These are phyloP conservation scores for Phytophthora citrophthora DNA, from an alignment of 352 stramenopile genomes.

Conservation along the genomic window DNA sequence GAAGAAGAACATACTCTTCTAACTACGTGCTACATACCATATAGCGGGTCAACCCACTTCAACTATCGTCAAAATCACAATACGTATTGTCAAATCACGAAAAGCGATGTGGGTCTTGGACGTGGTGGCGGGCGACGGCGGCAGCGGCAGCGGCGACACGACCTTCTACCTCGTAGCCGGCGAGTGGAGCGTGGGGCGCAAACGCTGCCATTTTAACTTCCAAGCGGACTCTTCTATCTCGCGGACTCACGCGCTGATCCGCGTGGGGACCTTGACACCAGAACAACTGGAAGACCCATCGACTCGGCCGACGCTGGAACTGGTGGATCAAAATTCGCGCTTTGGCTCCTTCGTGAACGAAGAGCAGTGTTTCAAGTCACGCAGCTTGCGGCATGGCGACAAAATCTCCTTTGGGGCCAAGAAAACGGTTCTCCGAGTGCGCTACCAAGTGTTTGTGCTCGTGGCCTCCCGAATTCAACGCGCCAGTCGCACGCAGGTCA, in stretches of 20 bases:
- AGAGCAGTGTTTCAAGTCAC: constrained; percentile 59
- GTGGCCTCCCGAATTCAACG: constrained; percentile 78
- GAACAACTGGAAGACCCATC: constrained; percentile 66
- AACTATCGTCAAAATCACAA: background rate
- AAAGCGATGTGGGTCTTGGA: constrained; percentile 80
- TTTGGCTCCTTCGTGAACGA: constrained; percentile 91
- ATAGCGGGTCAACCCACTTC: background rate
- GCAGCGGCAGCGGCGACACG: constrained; percentile 41
- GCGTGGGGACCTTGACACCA: constrained; percentile 64
- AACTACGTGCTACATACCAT: no score
- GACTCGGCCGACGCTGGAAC: constrained; percentile 67
- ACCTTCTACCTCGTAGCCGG: constrained; percentile 85
- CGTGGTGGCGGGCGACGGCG: constrained; percentile 52
- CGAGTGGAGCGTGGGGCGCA: constrained; percentile 86
- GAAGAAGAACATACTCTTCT: no score
- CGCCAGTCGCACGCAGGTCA: constrained; percentile 60
- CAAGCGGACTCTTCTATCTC: constrained; percentile 84
- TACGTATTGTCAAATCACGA: background rate
- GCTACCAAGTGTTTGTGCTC: constrained; percentile 84
- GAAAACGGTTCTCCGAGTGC: constrained; percentile 77
- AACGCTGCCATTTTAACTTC: constrained; percentile 89
- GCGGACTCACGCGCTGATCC: constrained; percentile 74
- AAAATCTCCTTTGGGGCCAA: constrained; percentile 86
- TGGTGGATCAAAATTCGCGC: constrained; percentile 83
- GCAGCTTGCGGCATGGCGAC: constrained; percentile 68